A percentile compares a stretch with the other conserved stretches of the same genome.
These are phyloP conservation scores for Trichosporon sp. DNA, from an alignment of 1,284 basidiomycete genomes.

Conservation along the genomic window DNA sequence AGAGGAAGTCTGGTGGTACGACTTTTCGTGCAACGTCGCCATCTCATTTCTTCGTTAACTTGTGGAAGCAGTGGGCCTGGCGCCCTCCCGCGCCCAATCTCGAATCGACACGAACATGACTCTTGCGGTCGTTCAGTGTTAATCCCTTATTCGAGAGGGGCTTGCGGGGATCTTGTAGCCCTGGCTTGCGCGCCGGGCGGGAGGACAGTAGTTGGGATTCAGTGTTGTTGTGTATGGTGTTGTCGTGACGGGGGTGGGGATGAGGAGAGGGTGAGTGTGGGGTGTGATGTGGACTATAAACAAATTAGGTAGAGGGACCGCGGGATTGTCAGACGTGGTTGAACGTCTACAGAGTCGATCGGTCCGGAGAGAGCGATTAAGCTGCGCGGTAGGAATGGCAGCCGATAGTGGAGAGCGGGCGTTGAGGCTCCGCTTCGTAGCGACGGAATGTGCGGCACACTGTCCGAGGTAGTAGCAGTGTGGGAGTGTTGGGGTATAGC, in stretches of 20 bases:
- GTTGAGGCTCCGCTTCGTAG: neutral
- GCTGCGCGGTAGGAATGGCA: neutral
- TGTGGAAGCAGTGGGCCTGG: conserved; percentile 10
- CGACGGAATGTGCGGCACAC: neutral
- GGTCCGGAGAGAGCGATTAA: conserved; percentile 1
- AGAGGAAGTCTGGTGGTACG: neutral
- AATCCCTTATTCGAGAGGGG: conserved; percentile 20
- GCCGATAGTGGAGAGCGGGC: neutral
- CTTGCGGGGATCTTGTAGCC: conserved; percentile 31
- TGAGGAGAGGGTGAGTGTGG: neutral
- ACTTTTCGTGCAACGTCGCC: neutral
- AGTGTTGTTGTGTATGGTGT: neutral
- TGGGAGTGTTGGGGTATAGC: neutral
- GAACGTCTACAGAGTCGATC: neutral
- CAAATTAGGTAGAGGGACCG: neutral
- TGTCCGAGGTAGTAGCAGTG: conserved; percentile 2
- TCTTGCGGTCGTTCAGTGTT: neutral
- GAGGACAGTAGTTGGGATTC: conserved; percentile 2
- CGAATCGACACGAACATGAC: conserved; percentile 9
- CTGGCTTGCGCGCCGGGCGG: conserved; percentile 19
- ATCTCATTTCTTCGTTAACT: neutral
- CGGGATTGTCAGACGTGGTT: neutral
- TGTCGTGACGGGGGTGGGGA: neutral
- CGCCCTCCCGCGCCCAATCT: conserved; percentile 44
- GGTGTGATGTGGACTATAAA: neutral